Base-by-base conservation (phyloP, 2,329 filamentous ascomycete species). In the Blastomyces silverae region DNA sequence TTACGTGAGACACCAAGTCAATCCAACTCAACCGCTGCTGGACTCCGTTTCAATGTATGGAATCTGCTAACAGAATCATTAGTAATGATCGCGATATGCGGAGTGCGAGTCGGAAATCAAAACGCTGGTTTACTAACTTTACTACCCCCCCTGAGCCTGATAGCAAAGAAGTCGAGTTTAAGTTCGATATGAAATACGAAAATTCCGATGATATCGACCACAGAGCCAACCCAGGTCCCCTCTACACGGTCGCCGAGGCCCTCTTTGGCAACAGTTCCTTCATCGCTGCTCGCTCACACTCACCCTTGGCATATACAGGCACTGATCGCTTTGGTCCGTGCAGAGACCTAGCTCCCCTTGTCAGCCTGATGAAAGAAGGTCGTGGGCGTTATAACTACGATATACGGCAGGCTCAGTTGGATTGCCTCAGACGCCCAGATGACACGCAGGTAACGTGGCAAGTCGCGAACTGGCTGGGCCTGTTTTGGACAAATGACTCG, bases 261-360 rank as follows among this genome's bases (percentile, higher is more conserved):
- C 44, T 62, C 22, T 62, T 62, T 34, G 61, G 61, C n/a, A 62
- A 62, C 48, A 39, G 44, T 20, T 62, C 61, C 46, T 62, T 62
- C 61, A 59, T 59, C 20, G 56, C 56, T 15, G 22, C 37, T 22
- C 56, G 20, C 20, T 59, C 56, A 39, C 56, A 25, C n/a, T 44
- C 34, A 13, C 56, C 56, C 37, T 37, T 44, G 25, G 31, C 48
- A 39, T 52, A 39, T 20, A 15, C 2, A 13, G 48, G 11, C 7
- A 52, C 6, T 2, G n/a, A 25, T 13, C 7, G 1, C 48, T 52
- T 11, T 5, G 25, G n/a, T 5, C 15, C 20, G 13, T 52, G 48
- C 22, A 22, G 48, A 52, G 48, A 52, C n/a, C n/a, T 52, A 52
- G 48, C 48, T 15, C 48, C 48, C n/a, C 48, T 52, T 52, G 48